Conservation (phyloP, 352 stramenopile genomes). For the Phytopythium aichiense region DNA sequence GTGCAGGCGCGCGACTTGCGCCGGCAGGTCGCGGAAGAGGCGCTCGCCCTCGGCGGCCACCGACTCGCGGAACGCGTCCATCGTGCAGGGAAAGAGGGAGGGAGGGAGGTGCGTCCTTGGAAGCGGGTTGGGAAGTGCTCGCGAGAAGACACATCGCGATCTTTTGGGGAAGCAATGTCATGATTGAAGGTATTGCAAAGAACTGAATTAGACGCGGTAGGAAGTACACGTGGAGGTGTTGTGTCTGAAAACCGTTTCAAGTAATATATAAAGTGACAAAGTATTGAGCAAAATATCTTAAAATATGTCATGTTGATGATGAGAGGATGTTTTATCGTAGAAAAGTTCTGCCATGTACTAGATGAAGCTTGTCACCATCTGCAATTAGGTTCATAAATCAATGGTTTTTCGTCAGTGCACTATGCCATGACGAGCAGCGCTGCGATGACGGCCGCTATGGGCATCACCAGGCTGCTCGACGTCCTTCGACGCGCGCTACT, state of each 20-base stretch:
- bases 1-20: constrained; percentile 40
- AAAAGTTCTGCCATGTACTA: not conserved
- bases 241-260: not conserved
- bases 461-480: not conserved
- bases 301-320: not conserved
- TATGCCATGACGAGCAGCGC: not conserved
- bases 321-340: not conserved
- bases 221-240: not conserved
- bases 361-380: not conserved
- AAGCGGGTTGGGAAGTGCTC: not conserved
- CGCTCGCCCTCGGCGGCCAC: constrained; percentile 33
- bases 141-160: not conserved
- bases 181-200: not conserved
- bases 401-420: not conserved
- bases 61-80: constrained; percentile 50
- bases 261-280: too few relatives aligned
- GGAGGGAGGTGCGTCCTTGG: not conserved
- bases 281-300: too few relatives aligned
- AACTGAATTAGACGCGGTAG: not conserved
- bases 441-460: not conserved
- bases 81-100: constrained; percentile 11
- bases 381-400: not conserved
- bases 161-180: not conserved
- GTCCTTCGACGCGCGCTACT: not conserved
- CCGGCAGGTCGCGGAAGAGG: constrained; percentile 44